Evolutionary conservation across 768 basidiomycete genomes (phyloP).

Genomic region (Pisolithus tinctorius): DNA sequence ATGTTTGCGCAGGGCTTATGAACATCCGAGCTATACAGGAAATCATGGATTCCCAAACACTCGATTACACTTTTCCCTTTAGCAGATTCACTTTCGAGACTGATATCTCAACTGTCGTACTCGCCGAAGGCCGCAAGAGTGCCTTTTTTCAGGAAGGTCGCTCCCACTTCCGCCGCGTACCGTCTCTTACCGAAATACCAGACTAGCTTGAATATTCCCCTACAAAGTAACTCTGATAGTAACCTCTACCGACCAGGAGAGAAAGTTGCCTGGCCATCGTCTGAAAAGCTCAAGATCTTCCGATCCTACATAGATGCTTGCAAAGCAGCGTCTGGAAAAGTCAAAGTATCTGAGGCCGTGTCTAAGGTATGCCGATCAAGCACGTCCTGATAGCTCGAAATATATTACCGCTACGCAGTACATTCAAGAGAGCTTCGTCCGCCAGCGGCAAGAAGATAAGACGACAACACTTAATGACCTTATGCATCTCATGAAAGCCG

Average conservation of each 20-base stretch:
- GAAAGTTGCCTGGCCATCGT: conserved; percentile 38
- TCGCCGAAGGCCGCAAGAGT: conserved; percentile 61
- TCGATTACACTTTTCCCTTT: conserved; percentile 74
- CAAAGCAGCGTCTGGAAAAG: conserved; percentile 39
- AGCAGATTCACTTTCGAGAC: conserved; percentile 67
- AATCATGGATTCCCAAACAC: conserved; percentile 55
- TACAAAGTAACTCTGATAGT: conserved; percentile 29
- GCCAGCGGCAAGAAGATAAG: conserved; percentile 31
- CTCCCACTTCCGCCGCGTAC: not conserved
- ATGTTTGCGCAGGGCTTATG: not conserved
- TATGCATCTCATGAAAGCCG: conserved; percentile 58
- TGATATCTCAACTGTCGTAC: conserved; percentile 58
- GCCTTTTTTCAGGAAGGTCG: conserved; percentile 63
- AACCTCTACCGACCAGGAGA: conserved; percentile 45
- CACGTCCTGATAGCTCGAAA: not conserved
- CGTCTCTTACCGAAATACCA: conserved; percentile 20
- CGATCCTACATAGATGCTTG: conserved; percentile 57
- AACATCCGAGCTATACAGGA: conserved; percentile 32
- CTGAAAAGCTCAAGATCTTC: conserved; percentile 46
- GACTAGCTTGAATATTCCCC: conserved; percentile 53
- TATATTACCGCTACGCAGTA: conserved; percentile 34
- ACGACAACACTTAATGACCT: conserved; percentile 52
- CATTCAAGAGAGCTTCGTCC: conserved; percentile 72
- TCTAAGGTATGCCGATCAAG: conserved; percentile 44
- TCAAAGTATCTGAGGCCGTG: conserved; percentile 44